These are phyloP conservation scores for Sporothrix protearum DNA, from an alignment of 2,329 filamentous ascomycete genomes.

Conservation along the genomic window DNA sequence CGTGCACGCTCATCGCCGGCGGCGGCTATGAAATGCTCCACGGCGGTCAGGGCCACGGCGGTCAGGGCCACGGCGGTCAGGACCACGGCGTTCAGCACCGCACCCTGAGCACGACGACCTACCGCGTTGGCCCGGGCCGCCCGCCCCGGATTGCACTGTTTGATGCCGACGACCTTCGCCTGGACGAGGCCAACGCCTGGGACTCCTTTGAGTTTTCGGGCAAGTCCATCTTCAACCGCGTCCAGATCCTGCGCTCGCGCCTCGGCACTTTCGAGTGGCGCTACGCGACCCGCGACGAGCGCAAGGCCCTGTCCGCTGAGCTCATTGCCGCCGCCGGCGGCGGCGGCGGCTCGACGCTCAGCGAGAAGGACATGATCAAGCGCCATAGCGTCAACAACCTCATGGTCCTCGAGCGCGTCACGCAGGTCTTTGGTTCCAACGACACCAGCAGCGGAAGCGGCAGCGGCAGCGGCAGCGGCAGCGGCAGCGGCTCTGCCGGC, in stretches of 20 bases:
- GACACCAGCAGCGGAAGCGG: conserved; percentile 8
- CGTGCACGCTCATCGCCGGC: conserved; percentile 46
- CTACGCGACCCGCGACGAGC: conserved; percentile 50
- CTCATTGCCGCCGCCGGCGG: background rate
- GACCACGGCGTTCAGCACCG: conserved; percentile 5
- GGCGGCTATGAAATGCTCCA: conserved; percentile 31
- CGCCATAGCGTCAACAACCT: conserved; percentile 40
- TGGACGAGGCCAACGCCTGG: conserved; percentile 31
- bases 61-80: background rate
- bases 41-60: background rate
- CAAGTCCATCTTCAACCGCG: conserved; percentile 46
- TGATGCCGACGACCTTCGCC: background rate
- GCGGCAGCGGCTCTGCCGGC: conserved; percentile 24
- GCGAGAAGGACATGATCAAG: conserved; percentile 30
- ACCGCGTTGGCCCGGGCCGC: conserved; percentile 54
- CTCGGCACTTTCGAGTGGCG: conserved; percentile 55
- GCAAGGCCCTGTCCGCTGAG: conserved; percentile 34
- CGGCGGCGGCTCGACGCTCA: background rate
- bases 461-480: conserved; percentile 16
- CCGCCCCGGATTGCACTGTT: conserved; percentile 47
- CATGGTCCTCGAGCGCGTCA: conserved; percentile 51
- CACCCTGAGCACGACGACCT: conserved; percentile 50
- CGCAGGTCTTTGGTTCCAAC: conserved; percentile 22
- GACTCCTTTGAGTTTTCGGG: conserved; percentile 33
- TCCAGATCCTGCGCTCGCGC: conserved; percentile 45